A percentile compares a stretch with the other conserved stretches of the same genome.
Evolutionary conservation across 208 protist genomes (phyloP).

Genomic region (Herpetomonas tarakana): DNA sequence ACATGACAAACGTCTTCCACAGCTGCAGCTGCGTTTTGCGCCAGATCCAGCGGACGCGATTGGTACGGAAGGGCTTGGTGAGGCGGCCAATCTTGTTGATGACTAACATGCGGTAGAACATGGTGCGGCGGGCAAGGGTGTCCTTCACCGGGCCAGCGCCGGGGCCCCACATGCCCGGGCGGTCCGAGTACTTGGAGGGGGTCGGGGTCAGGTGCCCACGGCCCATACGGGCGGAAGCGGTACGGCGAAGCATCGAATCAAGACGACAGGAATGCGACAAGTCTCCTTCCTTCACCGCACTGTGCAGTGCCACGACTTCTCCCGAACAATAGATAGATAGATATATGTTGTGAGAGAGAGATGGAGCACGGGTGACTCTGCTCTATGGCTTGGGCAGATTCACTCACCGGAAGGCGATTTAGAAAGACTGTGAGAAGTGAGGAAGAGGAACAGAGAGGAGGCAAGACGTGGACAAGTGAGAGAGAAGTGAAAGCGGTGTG

Average conservation of each 20-base stretch:
- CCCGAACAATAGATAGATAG: conserved; percentile 15
- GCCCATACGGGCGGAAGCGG: conserved; percentile 44
- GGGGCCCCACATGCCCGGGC: conserved; percentile 85
- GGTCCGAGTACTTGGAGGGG: conserved; percentile 82
- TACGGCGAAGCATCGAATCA: conserved; percentile 67
- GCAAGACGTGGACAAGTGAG: too few species aligned
- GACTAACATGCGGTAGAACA: conserved; percentile 85
- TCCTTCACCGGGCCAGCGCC: conserved; percentile 78
- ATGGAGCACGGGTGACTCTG: background rate
- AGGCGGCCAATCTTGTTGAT: conserved; percentile 82
- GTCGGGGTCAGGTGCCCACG: conserved; percentile 77
- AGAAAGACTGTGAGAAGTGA: background rate
- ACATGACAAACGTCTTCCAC: conserved; percentile 87
- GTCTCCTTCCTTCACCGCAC: too few species aligned
- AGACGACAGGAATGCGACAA: too few species aligned
- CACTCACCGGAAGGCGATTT: too few species aligned
- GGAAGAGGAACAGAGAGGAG: conserved; percentile 11
- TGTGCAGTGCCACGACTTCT: background rate
- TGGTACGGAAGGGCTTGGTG: conserved; percentile 86
- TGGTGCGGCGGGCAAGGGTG: conserved; percentile 71
- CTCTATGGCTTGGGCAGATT: too few species aligned
- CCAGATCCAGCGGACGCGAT: conserved; percentile 77
- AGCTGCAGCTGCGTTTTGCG: conserved; percentile 83
- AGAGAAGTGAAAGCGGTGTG: too few species aligned
- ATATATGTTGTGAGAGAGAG: conserved; percentile 5